These are phyloP conservation scores for Kodamaea hsintzibuensis DNA, from an alignment of 805 yeast species.

Conservation along the genomic window DNA sequence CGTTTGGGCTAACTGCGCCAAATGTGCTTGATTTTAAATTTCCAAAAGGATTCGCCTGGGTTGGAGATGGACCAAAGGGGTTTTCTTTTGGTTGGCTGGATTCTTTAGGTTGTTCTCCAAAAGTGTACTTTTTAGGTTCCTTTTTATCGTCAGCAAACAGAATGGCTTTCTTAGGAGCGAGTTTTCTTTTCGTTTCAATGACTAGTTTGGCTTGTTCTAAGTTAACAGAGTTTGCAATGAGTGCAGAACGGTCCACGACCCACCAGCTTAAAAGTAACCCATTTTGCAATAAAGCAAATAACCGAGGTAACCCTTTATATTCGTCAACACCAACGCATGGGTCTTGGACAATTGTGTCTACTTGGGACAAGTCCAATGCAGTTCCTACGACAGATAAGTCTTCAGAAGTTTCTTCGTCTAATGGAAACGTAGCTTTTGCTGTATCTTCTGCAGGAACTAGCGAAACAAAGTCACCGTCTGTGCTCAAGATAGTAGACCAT, in stretches of 20 bases:
- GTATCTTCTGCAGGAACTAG: constrained; percentile 64
- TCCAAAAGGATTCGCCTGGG: too few relatives aligned
- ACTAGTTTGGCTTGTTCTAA: background rate
- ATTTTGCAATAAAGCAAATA: constrained; percentile 61
- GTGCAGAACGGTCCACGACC: constrained; percentile 55
- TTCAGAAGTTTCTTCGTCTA: constrained; percentile 61
- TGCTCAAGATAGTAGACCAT: constrained; percentile 7
- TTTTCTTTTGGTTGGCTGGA: too few relatives aligned
- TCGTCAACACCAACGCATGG: constrained; percentile 62
- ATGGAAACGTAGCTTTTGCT: constrained; percentile 71
- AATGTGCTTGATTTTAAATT: too few relatives aligned
- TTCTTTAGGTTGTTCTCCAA: too few relatives aligned
- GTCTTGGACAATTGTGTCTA: constrained; percentile 38
- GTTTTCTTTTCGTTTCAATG: background rate
- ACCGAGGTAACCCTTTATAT: constrained; percentile 62
- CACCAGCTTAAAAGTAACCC: constrained; percentile 68
- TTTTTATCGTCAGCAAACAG: too few relatives aligned
- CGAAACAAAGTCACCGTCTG: constrained; percentile 13
- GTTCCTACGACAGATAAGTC: constrained; percentile 76
- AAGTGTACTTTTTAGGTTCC: too few relatives aligned
- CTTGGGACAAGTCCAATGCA: constrained; percentile 56
- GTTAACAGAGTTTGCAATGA: constrained; percentile 22
- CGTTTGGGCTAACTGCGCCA: too few relatives aligned
- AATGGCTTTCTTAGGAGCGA: too few relatives aligned
- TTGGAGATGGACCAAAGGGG: too few relatives aligned